Conservation (phyloP, 2,329 filamentous ascomycete genomes). For the Colletotrichum endophyticum region DNA sequence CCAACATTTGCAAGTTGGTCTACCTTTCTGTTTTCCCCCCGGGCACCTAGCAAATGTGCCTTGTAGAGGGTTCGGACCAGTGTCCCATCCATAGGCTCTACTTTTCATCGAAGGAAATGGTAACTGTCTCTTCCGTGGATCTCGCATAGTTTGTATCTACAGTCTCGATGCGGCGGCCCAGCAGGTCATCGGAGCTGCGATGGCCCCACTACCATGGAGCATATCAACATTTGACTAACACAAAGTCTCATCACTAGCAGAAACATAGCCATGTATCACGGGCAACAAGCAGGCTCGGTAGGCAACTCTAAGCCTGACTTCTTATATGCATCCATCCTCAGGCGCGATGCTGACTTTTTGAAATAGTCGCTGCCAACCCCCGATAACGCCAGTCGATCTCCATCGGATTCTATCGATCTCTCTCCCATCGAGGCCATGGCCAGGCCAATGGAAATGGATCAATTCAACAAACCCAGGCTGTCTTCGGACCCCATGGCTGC, state of each 20-base stretch:
- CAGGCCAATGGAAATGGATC: slow-evolving; percentile 1
- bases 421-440: background rate
- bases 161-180: background rate
- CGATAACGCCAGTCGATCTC: background rate
- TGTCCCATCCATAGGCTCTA: background rate
- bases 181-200: background rate
- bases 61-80: background rate
- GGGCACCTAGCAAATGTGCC: background rate
- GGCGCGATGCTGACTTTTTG: background rate
- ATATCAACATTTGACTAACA: background rate
- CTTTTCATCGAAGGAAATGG: background rate
- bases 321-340: background rate
- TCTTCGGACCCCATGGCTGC: background rate
- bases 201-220: background rate
- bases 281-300: background rate
- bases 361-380: background rate
- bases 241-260: background rate
- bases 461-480: background rate
- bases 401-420: background rate
- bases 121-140: background rate
- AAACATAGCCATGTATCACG: background rate
- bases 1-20: background rate
- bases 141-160: background rate
- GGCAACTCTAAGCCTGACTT: background rate
- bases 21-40: background rate